Evolutionary conservation across 2,329 filamentous ascomycete species (phyloP).

Genomic region (Ciborinia camelliae): DNA sequence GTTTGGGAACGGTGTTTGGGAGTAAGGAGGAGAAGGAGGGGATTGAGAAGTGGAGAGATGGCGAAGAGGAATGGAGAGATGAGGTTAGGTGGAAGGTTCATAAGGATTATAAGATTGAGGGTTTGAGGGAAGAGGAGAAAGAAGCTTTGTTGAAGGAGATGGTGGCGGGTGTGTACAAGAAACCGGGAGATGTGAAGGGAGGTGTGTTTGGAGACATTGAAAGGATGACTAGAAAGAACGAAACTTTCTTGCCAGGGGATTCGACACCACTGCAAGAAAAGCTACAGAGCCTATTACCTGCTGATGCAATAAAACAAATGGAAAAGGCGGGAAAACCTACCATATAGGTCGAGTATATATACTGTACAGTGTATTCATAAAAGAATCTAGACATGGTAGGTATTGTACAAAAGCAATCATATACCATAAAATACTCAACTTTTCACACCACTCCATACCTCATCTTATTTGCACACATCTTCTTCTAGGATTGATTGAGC

Average conservation of each 20-base stretch:
- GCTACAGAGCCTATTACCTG: conserved; percentile 31
- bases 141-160: conserved; percentile 29
- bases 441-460: neutral
- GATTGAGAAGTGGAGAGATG: conserved; percentile 16
- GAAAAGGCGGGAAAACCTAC: conserved; percentile 7
- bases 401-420: conserved; percentile 25
- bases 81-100: conserved; percentile 9
- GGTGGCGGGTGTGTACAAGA: conserved; percentile 35
- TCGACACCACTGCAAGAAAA: conserved; percentile 33
- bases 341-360: conserved; percentile 16
- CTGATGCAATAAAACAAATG: neutral
- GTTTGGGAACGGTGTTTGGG: conserved; percentile 32
- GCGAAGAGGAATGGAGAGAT: neutral
- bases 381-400: conserved; percentile 15
- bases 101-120: conserved; percentile 16
- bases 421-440: conserved; percentile 5
- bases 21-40: conserved; percentile 26
- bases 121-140: conserved; percentile 24
- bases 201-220: conserved; percentile 28
- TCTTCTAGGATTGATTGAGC: too few species aligned
- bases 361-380: conserved; percentile 20
- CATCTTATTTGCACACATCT: neutral
- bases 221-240: conserved; percentile 32
- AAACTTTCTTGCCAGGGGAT: conserved; percentile 36
- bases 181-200: conserved; percentile 22